Conservation (phyloP, 163 green algal species). For the Volvox carteri region DNA sequence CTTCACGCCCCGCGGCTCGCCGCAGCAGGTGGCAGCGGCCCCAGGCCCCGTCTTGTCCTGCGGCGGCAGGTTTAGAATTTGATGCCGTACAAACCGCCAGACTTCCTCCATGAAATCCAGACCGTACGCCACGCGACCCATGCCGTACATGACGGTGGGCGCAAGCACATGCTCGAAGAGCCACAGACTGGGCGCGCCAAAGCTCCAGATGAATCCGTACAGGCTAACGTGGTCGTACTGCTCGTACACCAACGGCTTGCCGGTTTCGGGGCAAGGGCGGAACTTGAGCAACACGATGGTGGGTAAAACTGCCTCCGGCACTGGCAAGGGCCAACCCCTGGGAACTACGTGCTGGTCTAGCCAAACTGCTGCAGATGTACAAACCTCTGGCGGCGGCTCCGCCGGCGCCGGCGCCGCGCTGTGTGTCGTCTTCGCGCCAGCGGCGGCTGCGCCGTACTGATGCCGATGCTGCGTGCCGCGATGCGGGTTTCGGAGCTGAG, state of each 20-base stretch:
- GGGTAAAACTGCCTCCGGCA: conserved; percentile 9
- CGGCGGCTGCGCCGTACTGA: not conserved
- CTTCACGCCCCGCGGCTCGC: not conserved
- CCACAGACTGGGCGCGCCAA: not conserved
- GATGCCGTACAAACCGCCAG: conserved; percentile 29
- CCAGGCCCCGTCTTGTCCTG: too few relatives aligned
- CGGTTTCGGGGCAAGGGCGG: conserved; percentile 40
- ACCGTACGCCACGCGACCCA: conserved; percentile 9
- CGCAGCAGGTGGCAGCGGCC: not conserved
- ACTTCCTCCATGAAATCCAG: conserved; percentile 30
- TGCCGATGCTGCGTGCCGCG: conserved; percentile 13
- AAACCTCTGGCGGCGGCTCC: not conserved
- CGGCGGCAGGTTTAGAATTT: not conserved
- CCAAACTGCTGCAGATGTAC: conserved; percentile 5
- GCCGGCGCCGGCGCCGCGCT: not conserved
- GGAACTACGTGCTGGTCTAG: conserved; percentile 31
- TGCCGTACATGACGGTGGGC: conserved; percentile 42
- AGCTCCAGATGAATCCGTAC: conserved; percentile 47
- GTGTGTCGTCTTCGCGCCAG: not conserved
- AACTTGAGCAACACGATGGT: conserved; percentile 42
- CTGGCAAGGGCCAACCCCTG: not conserved
- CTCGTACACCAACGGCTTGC: conserved; percentile 48
- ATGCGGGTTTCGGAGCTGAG: conserved; percentile 12
- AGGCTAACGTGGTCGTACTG: conserved; percentile 55
- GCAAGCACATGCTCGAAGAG: conserved; percentile 19